Percentiles rank a stretch among this genome's conserved stretches.
Evolutionary conservation across 257 asterid genomes (phyloP).

Genomic region (Lavandula angustifolia): DNA sequence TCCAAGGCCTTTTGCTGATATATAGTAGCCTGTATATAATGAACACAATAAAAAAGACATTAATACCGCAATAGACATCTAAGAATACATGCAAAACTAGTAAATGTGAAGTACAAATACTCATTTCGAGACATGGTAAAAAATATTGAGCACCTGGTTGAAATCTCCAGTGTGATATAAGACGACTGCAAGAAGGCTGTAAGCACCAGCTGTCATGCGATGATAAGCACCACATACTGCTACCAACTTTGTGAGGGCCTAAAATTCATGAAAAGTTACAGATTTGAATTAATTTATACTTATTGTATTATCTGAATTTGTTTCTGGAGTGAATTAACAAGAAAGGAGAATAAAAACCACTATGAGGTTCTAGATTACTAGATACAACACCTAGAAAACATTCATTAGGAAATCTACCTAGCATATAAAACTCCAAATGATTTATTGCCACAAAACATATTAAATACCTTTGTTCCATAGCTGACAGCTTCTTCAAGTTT

Average conservation of each 20-base stretch:
- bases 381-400: slow-evolving; percentile 14
- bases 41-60: slow-evolving; percentile 34
- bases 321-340: slow-evolving; percentile 19
- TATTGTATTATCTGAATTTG: slow-evolving; percentile 8
- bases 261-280: slow-evolving; percentile 26
- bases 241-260: slow-evolving; percentile 94
- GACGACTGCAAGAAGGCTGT: slow-evolving; percentile 97
- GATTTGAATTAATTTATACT: slow-evolving; percentile 5
- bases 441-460: slow-evolving; percentile 16
- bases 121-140: slow-evolving; percentile 19
- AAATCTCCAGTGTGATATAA: slow-evolving; percentile 94
- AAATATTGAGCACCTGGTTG: slow-evolving; percentile 67
- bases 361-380: not conserved
- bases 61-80: slow-evolving; percentile 21
- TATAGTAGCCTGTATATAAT: slow-evolving; percentile 72
- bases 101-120: slow-evolving; percentile 23
- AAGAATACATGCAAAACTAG: slow-evolving; percentile 13
- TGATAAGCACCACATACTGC: slow-evolving; percentile 96
- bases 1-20: slow-evolving; percentile 96
- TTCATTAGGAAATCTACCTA: slow-evolving; percentile 16
- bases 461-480: slow-evolving; percentile 86
- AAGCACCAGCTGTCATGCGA: slow-evolving; percentile 96
- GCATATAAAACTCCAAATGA: slow-evolving; percentile 15
- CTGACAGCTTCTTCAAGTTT: slow-evolving; percentile 94
- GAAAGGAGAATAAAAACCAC: slow-evolving; percentile 4